Conservation (phyloP, 2,329 filamentous ascomycete species). For the Falciphora oryzae region DNA sequence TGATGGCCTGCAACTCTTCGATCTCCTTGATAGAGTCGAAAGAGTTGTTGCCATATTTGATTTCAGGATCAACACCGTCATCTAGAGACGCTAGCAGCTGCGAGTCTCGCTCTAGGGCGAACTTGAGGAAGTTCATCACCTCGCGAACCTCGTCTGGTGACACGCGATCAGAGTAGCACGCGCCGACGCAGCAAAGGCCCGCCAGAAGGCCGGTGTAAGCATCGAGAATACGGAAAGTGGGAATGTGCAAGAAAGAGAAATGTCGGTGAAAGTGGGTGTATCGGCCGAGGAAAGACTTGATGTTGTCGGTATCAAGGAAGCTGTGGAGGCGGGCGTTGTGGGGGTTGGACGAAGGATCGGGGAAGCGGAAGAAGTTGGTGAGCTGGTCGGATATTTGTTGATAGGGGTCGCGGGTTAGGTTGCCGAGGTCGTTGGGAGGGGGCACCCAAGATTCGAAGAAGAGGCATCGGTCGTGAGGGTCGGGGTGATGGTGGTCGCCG, state of each 20-base stretch:
- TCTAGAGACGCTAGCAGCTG: constrained; percentile 41
- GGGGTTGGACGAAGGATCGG: constrained; percentile 21
- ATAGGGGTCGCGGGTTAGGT: constrained; percentile 38
- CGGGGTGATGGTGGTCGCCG: constrained; percentile 25
- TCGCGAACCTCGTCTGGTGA: constrained; percentile 56
- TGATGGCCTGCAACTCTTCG: constrained; percentile 63
- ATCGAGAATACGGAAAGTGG: constrained; percentile 62
- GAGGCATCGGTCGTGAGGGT: constrained; percentile 35
- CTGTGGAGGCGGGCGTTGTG: constrained; percentile 48
- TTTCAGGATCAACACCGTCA: constrained; percentile 18
- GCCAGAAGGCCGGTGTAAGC: constrained; percentile 63
- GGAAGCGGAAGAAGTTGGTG: constrained; percentile 50
- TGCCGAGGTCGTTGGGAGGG: constrained; percentile 29
- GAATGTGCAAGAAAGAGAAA: constrained; percentile 66
- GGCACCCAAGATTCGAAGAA: constrained; percentile 44
- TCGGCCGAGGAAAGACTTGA: constrained; percentile 64
- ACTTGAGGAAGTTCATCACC: constrained; percentile 59
- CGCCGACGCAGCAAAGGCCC: constrained; percentile 66
- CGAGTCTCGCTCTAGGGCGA: constrained; percentile 52
- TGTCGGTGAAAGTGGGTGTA: constrained; percentile 70
- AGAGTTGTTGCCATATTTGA: constrained; percentile 31
- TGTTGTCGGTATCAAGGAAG: constrained; percentile 61
- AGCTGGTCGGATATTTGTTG: constrained; percentile 50
- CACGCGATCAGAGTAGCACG: constrained; percentile 65
- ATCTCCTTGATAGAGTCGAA: constrained; percentile 38